phyloP scores from a whole-genome alignment of 805 yeast species.

The Scheffersomyces coipomensis region DNA sequence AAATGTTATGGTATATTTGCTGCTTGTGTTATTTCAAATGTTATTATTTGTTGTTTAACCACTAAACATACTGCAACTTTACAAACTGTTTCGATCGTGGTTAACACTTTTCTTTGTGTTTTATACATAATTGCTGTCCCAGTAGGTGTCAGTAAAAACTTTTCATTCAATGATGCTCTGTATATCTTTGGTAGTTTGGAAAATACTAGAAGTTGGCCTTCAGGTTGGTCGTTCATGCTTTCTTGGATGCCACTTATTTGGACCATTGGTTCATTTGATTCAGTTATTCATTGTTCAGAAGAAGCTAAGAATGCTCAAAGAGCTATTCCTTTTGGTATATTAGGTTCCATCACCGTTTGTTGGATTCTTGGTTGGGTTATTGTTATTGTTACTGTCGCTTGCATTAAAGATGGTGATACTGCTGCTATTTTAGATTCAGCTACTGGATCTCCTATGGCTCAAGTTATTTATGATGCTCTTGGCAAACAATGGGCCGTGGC shows the following conservation, averaged over 20 bases:
- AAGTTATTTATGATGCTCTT: constrained; percentile 58
- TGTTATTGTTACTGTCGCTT: constrained; percentile 52
- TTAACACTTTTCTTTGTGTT: constrained; percentile 50
- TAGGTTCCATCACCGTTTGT: constrained; percentile 57
- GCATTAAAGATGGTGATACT: constrained; percentile 48
- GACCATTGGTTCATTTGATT: constrained; percentile 75
- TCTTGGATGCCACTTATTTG: constrained; percentile 68
- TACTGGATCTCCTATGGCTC: constrained; percentile 66
- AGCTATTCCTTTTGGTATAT: constrained; percentile 66
- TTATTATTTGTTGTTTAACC: constrained; percentile 50
- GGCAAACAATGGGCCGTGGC: constrained; percentile 68
- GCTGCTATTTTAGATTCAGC: constrained; percentile 39
- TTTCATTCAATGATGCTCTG: constrained; percentile 17
- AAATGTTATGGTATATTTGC: constrained; percentile 62
- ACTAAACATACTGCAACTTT: constrained; percentile 53
- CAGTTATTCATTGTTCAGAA: constrained; percentile 71
- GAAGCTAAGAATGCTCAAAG: constrained; percentile 63
- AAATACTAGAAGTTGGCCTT: constrained; percentile 51
- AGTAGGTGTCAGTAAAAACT: constrained; percentile 1
- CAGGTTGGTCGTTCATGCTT: constrained; percentile 44
- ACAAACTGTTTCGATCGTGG: constrained; percentile 55
- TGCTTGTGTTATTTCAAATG: constrained; percentile 54
- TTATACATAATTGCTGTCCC: constrained; percentile 62
- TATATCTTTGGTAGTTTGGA: constrained; percentile 56
- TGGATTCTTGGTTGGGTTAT: constrained; percentile 59